These are phyloP conservation scores for Suillus alpinus DNA, from an alignment of 768 basidiomycete genomes.

Conservation along the genomic window DNA sequence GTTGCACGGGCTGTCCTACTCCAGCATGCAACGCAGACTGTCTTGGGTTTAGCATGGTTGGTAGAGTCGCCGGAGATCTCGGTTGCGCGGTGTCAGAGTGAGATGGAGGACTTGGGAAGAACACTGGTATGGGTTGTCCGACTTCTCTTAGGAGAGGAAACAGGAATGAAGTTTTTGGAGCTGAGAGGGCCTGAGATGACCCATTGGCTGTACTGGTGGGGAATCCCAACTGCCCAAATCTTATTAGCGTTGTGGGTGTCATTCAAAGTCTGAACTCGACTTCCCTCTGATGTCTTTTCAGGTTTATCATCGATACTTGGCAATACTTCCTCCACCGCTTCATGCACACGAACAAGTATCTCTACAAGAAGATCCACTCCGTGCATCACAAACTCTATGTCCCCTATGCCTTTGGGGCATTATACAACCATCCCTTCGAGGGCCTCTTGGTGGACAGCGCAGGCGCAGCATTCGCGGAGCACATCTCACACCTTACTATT, in stretches of 20 bases:
- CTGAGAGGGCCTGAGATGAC: slow-evolving; percentile 42
- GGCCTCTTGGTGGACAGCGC: slow-evolving; percentile 87
- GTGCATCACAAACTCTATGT: slow-evolving; percentile 96
- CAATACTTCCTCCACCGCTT: slow-evolving; percentile 94
- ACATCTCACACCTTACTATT: slow-evolving; percentile 60
- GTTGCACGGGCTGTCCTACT: slow-evolving; percentile 81
- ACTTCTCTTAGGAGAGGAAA: slow-evolving; percentile 40
- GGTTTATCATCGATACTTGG: slow-evolving; percentile 96
- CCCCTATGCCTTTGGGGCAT: slow-evolving; percentile 93
- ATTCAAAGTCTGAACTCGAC: neutral
- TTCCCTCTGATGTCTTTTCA: slow-evolving; percentile 26
- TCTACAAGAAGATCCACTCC: slow-evolving; percentile 91
- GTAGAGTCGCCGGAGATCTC: slow-evolving; percentile 37
- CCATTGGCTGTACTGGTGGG: slow-evolving; percentile 93
- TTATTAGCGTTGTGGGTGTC: slow-evolving; percentile 78
- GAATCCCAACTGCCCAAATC: slow-evolving; percentile 70
- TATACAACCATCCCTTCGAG: slow-evolving; percentile 97
- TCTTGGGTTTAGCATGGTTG: slow-evolving; percentile 68
- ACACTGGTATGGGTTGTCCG: slow-evolving; percentile 39
- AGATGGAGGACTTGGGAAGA: slow-evolving; percentile 40
- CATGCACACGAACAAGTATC: slow-evolving; percentile 87
- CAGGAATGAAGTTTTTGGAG: slow-evolving; percentile 35
- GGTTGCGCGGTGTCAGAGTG: slow-evolving; percentile 37
- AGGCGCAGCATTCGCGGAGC: slow-evolving; percentile 78
- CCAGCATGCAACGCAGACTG: slow-evolving; percentile 85